Evolutionary conservation across 2,329 filamentous ascomycete species (phyloP), one percentile per base, ranked within the genome.

Genomic region (Thermothelomyces thermophilus): DNA sequence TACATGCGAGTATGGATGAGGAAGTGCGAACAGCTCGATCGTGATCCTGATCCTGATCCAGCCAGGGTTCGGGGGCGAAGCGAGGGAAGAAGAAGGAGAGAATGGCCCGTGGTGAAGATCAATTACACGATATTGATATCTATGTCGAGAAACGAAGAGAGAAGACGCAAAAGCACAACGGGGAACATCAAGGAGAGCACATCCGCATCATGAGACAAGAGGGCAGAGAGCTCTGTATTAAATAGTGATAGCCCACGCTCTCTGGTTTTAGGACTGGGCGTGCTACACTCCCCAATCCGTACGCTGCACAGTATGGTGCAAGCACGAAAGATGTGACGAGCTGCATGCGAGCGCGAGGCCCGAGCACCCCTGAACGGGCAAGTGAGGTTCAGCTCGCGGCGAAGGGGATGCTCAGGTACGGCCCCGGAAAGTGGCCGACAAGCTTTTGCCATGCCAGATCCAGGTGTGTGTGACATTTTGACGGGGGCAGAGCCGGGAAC

Each of bases 1-100:
- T n/a, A n/a, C n/a, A n/a, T n/a, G n/a, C n/a, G n/a, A n/a, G n/a
- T n/a, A n/a, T n/a, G n/a, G n/a, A n/a, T n/a, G n/a, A n/a, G n/a
- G n/a, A n/a, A n/a, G n/a, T n/a, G n/a, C n/a, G n/a, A n/a, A n/a
- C n/a, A n/a, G n/a, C n/a, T n/a, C n/a, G n/a, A n/a, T n/a, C n/a
- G n/a, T n/a, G n/a, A n/a, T n/a, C n/a, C n/a, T n/a, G n/a, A n/a
- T 24, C 53, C 48, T 47, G 54, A 39, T 39, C 54, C 54, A 53
- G 56, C 54, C 53, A 45, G n/a, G n/a, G n/a, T n/a, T n/a, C n/a
- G n/a, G n/a, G n/a, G n/a, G n/a, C n/a, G n/a, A n/a, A n/a, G n/a
- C n/a, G n/a, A n/a, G n/a, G n/a, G n/a, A n/a, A n/a, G n/a, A n/a
- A n/a, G n/a, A n/a, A n/a, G n/a, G n/a, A n/a, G n/a, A n/a, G n/a